A percentile compares a stretch with the other conserved stretches of the same genome.
phyloP scores from a whole-genome alignment of 2,329 filamentous ascomycete species.

The Diaporthe citriasiana region DNA sequence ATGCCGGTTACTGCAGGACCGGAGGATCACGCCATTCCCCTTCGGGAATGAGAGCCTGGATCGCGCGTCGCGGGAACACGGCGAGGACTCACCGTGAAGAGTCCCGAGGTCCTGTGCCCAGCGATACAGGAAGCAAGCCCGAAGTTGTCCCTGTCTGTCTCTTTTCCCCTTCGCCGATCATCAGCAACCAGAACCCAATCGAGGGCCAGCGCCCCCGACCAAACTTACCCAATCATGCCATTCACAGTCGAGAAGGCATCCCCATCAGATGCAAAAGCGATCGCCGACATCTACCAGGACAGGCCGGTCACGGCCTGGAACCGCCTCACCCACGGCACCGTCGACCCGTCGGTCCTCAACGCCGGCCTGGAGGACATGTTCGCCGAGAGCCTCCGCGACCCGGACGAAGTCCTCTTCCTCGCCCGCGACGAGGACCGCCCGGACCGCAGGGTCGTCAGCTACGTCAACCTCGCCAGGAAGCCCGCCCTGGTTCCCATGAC shows the following conservation, averaged over 20 bases:
- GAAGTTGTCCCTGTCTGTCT: not conserved
- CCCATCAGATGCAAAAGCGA: conserved; percentile 30
- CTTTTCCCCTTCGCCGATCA: not conserved
- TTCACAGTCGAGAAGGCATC: conserved; percentile 5
- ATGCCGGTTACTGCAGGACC: conserved; percentile 2
- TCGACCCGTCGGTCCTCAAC: conserved; percentile 13
- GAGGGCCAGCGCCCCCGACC: not conserved
- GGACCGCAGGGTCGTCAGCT: conserved; percentile 30
- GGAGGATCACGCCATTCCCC: conserved; percentile 19
- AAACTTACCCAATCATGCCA: not conserved
- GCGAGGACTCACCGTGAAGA: conserved; percentile 24
- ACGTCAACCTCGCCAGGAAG: conserved; percentile 33
- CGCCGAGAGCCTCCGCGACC: conserved; percentile 26
- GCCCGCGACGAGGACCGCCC: conserved; percentile 31
- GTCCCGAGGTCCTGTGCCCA: not conserved
- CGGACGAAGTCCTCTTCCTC: conserved; percentile 28
- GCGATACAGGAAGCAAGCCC: not conserved
- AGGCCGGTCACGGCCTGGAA: conserved; percentile 27
- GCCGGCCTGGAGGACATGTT: conserved; percentile 35
- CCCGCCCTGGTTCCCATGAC: conserved; percentile 6
- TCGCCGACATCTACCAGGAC: conserved; percentile 36
- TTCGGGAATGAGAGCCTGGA: conserved; percentile 24
- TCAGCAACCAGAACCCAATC: too few species aligned
- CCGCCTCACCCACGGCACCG: conserved; percentile 37
- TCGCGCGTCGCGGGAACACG: conserved; percentile 23